Conservation (phyloP, 192 early-diverging fungal genomes). For the Gryganskiella cystojenkinii region DNA sequence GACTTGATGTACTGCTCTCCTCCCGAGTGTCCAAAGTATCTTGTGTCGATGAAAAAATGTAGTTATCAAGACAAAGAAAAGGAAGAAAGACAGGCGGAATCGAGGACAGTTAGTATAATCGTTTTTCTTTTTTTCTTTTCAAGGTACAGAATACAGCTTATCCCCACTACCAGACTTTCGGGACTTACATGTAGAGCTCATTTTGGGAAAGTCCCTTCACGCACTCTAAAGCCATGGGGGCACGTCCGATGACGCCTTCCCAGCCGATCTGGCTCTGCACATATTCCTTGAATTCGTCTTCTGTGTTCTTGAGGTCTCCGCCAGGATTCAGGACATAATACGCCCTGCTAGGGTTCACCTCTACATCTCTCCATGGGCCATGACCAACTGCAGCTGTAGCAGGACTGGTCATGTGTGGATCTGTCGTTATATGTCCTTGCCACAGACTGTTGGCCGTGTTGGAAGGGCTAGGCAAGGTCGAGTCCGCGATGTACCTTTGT, state of each 20-base stretch:
- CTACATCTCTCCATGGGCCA: slow-evolving; percentile 58
- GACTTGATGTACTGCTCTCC: slow-evolving; percentile 86
- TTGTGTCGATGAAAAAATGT: too few relatives aligned
- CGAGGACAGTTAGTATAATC: too few relatives aligned
- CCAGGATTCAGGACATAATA: slow-evolving; percentile 95
- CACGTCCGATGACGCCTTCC: slow-evolving; percentile 75
- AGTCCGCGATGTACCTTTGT: slow-evolving; percentile 23
- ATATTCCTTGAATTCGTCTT: slow-evolving; percentile 74
- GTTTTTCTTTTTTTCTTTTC: too few relatives aligned
- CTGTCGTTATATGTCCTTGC: neutral
- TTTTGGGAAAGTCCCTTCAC: slow-evolving; percentile 62
- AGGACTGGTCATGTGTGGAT: too few relatives aligned
- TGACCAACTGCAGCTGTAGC: too few relatives aligned
- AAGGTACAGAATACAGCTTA: too few relatives aligned
- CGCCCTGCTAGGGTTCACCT: slow-evolving; percentile 56
- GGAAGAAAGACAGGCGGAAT: slow-evolving; percentile 14
- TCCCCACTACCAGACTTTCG: neutral
- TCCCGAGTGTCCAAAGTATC: slow-evolving; percentile 97
- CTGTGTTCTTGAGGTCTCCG: slow-evolving; percentile 85
- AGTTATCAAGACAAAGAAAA: slow-evolving; percentile 53
- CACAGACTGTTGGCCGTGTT: neutral
- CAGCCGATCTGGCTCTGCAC: slow-evolving; percentile 68
- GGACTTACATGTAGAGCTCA: slow-evolving; percentile 62
- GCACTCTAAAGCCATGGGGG: slow-evolving; percentile 76
- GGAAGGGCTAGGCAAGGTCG: neutral